Conservation (phyloP, 257 asterid species). For the Nicotiana paniculata region DNA sequence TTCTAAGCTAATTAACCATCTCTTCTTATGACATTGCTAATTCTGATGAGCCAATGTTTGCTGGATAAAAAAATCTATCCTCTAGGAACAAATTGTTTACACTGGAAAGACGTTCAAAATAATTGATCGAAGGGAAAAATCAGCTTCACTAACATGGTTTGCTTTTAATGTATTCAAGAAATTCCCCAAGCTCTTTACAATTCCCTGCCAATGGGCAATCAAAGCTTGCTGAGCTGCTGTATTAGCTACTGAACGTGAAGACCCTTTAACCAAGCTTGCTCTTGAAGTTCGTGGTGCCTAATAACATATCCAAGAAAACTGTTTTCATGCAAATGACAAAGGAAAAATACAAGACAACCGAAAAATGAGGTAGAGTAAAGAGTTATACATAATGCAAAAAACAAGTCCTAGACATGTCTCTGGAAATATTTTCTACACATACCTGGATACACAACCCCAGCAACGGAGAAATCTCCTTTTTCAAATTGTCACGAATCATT, state of each 20-base stretch:
- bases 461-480: conserved; percentile 98
- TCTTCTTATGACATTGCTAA: not conserved
- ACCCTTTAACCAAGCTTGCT: conserved; percentile 97
- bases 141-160: conserved; percentile 58
- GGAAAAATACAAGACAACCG: not conserved
- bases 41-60: not conserved
- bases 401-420: not conserved
- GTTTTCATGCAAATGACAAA: not conserved
- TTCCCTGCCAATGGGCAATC: conserved; percentile 99
- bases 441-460: conserved; percentile 99
- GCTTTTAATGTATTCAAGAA: conserved; percentile 79
- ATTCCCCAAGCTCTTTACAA: conserved; percentile 78
- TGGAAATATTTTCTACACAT: conserved; percentile 2
- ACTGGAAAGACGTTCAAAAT: not conserved
- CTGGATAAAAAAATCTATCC: not conserved
- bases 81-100: not conserved
- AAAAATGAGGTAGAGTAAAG: not conserved
- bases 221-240: conserved; percentile 90
- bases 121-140: conserved; percentile 7
- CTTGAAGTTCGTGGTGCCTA: conserved; percentile 98
- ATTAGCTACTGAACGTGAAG: conserved; percentile 81
- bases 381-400: not conserved
- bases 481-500: conserved; percentile 92
- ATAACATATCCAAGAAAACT: conserved; percentile 4
- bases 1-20: not conserved